Base-by-base conservation (phyloP, 108 stramenopile species). In the Cyclotella sp. region DNA sequence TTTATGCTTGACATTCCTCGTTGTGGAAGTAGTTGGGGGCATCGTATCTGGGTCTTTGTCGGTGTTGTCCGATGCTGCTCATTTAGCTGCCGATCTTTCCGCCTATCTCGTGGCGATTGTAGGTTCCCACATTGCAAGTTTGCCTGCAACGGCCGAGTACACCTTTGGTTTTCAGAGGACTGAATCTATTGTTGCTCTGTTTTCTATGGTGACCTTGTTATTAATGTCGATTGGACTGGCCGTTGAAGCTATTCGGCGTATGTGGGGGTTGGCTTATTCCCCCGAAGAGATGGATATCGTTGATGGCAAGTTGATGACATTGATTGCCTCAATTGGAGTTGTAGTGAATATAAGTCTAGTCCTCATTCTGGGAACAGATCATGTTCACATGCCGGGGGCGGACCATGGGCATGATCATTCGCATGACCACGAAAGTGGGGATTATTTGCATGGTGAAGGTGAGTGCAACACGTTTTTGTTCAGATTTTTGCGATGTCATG, bases 91-190 rank as follows among this genome's bases (percentile, higher is more conserved):
- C 11, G 96, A 97, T 70, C 61, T 93, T 75, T 76, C 89, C 18
- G 75, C 75, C 44, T 95, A 93, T 80, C 75, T 84, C 21, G 88
- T 95, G 16, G 91, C 91, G 45, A 92, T 97, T 45, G 85, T 79
- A 27, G 96, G 96, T 15, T 88, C 83, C 14, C 84, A 96, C 77
- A 72, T 97, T 51, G 92, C 94, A 22, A 72, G 75, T 44, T 66
- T 89, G 46, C 96, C 97, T 14, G 82, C 95, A 9, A 91, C 92
- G 21, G 78, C 70, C 46, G 70, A 81, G 41, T 82, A 93, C 44
- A 97, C 96, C 28, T 98, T 87, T 85, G 98, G 98, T 15, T 85
- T 93, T 45, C 88, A 91, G 52, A 84, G 98, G n/a, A 91, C 91
- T 21, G 98, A 98, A 72, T 93, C 95, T 6, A 68, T 98, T 5